phyloP scores from a whole-genome alignment of 176 grass and related monocot species.

The Themeda triandra region DNA sequence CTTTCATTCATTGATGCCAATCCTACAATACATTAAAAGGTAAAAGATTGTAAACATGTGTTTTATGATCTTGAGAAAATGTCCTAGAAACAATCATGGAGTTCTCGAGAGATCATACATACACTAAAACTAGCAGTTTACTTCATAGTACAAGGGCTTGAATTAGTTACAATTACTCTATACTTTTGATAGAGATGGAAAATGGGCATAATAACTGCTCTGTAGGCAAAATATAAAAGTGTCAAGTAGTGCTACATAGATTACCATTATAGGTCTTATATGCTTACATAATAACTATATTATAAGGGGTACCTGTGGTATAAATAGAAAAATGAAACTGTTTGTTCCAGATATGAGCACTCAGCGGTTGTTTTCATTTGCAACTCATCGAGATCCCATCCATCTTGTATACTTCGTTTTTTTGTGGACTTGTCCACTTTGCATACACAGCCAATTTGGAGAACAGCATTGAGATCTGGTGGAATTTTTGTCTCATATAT shows the following conservation, averaged over 20 bases:
- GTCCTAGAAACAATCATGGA: conserved; percentile 5
- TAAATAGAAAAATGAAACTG: conserved; percentile 87
- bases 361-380: conserved; percentile 97
- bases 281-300: conserved; percentile 15
- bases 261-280: neutral
- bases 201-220: conserved; percentile 12
- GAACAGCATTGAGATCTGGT: conserved; percentile 62
- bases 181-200: neutral
- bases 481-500: conserved; percentile 95
- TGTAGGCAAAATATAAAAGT: neutral
- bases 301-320: conserved; percentile 73
- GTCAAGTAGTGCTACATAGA: neutral
- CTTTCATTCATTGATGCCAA: neutral
- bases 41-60: conserved; percentile 19
- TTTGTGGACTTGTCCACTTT: conserved; percentile 83
- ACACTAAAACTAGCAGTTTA: conserved; percentile 21
- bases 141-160: neutral
- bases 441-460: conserved; percentile 95
- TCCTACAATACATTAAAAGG: neutral
- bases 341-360: conserved; percentile 89
- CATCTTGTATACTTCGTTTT: conserved; percentile 64
- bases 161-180: neutral
- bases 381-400: conserved; percentile 83
- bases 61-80: conserved; percentile 1
- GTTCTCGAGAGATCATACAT: conserved; percentile 1